Evolutionary conservation across 495 filamentous ascomycete species (phyloP).

Genomic region (Podospora pseudocomata): DNA sequence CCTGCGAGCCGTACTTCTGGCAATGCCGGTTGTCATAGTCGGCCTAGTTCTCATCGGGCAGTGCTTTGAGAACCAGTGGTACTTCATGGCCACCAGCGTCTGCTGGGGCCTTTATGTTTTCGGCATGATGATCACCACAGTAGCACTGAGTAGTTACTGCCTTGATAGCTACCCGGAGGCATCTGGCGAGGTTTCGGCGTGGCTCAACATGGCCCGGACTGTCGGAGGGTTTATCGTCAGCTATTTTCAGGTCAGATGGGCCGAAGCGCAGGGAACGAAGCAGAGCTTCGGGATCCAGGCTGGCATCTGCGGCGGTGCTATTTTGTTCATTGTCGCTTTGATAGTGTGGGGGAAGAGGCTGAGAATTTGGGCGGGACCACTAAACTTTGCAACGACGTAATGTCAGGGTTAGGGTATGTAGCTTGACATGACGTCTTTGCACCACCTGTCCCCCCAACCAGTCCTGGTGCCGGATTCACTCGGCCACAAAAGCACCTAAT

Average conservation of each 20-base stretch:
- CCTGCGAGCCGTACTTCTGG: constrained; percentile 48
- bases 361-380: constrained; percentile 32
- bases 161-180: constrained; percentile 58
- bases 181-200: constrained; percentile 53
- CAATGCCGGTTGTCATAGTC: constrained; percentile 48
- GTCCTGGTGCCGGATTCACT: no score
- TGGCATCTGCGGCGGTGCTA: constrained; percentile 40
- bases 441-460: no score
- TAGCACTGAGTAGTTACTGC: constrained; percentile 57
- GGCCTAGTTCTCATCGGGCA: constrained; percentile 56
- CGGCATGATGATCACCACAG: constrained; percentile 63
- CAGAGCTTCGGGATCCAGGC: constrained; percentile 51
- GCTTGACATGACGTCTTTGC: no score
- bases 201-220: constrained; percentile 48
- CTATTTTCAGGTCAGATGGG: constrained; percentile 48
- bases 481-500: no score
- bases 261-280: constrained; percentile 34
- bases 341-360: constrained; percentile 44
- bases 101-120: constrained; percentile 55
- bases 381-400: constrained; percentile 26
- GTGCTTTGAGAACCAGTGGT: constrained; percentile 48
- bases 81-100: constrained; percentile 55
- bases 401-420: background rate
- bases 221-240: constrained; percentile 49
- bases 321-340: constrained; percentile 41